Evolutionary conservation across 2,329 filamentous ascomycete species (phyloP).

Genomic region (Alternaria dauci): DNA sequence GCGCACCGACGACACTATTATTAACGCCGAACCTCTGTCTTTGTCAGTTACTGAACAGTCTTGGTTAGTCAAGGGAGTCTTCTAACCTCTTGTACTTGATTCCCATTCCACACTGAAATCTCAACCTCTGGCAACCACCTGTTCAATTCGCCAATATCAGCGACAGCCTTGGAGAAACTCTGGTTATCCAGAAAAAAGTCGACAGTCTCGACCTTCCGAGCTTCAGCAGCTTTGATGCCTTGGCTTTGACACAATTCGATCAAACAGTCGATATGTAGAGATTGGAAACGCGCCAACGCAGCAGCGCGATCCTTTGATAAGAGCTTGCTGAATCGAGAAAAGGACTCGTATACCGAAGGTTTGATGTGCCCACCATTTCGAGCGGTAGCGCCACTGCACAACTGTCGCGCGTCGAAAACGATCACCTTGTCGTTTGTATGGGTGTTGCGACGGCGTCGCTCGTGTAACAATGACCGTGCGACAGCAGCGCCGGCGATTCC

Average conservation of each 20-base stretch:
- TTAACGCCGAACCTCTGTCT: constrained; percentile 21
- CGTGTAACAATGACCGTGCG: constrained; percentile 46
- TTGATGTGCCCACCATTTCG: constrained; percentile 42
- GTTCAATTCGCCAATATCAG: neutral
- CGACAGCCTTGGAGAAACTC: constrained; percentile 9
- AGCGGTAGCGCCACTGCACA: constrained; percentile 42
- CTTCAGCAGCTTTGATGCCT: constrained; percentile 17
- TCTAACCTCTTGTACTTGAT: constrained; percentile 7
- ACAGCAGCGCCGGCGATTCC: constrained; percentile 62
- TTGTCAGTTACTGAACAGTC: neutral
- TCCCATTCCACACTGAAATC: neutral
- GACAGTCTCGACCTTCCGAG: constrained; percentile 18
- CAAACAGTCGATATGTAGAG: constrained; percentile 12
- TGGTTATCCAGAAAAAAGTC: constrained; percentile 17
- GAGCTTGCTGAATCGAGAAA: constrained; percentile 17
- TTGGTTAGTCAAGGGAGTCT: neutral
- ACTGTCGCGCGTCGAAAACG: constrained; percentile 47
- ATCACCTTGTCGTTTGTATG: constrained; percentile 44
- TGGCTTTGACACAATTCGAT: constrained; percentile 11
- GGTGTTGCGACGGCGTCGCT: constrained; percentile 15
- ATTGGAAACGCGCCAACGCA: constrained; percentile 15
- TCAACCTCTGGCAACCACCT: constrained; percentile 6
- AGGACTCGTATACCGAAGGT: constrained; percentile 17
- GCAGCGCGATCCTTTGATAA: constrained; percentile 19
- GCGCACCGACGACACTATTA: constrained; percentile 23